A percentile compares a stretch with the other conserved stretches of the same genome.
Evolutionary conservation across 1,139 yeast genomes (phyloP).

Genomic region (Taphrina flavorubra): DNA sequence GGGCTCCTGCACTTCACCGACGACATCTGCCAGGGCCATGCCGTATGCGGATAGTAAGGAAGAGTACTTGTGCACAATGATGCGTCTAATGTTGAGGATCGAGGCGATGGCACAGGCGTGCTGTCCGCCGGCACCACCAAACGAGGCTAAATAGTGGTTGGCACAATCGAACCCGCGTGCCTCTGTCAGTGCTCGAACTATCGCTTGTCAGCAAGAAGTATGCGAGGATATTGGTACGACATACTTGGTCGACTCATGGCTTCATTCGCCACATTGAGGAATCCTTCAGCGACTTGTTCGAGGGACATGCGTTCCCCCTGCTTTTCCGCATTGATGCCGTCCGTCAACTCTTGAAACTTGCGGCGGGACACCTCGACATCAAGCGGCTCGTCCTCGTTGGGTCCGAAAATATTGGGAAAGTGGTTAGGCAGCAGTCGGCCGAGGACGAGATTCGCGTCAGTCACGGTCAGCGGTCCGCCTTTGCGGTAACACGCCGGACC

Average conservation of each 20-base stretch:
- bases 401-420: slow-evolving; percentile 63
- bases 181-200: slow-evolving; percentile 58
- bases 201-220: background rate
- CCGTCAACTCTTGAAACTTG: slow-evolving; percentile 56
- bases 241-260: slow-evolving; percentile 58
- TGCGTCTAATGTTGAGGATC: slow-evolving; percentile 55
- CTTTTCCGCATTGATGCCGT: slow-evolving; percentile 55
- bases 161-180: slow-evolving; percentile 58
- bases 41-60: slow-evolving; percentile 62
- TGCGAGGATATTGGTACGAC: background rate
- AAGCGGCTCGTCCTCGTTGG: slow-evolving; percentile 58
- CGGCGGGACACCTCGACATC: slow-evolving; percentile 55
- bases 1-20: slow-evolving; percentile 68
- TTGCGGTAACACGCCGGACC: slow-evolving; percentile 66
- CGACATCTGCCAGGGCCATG: slow-evolving; percentile 61
- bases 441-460: slow-evolving; percentile 61
- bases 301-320: slow-evolving; percentile 51
- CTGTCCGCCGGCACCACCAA: slow-evolving; percentile 66
- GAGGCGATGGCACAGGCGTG: slow-evolving; percentile 59
- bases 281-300: slow-evolving; percentile 60
- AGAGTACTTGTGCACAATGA: slow-evolving; percentile 59
- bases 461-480: slow-evolving; percentile 63
- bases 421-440: slow-evolving; percentile 60
- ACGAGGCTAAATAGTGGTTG: slow-evolving; percentile 57
- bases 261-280: slow-evolving; percentile 60